Base-by-base conservation (phyloP, 768 basidiomycete species). In the Tylopilus subfusipes region DNA sequence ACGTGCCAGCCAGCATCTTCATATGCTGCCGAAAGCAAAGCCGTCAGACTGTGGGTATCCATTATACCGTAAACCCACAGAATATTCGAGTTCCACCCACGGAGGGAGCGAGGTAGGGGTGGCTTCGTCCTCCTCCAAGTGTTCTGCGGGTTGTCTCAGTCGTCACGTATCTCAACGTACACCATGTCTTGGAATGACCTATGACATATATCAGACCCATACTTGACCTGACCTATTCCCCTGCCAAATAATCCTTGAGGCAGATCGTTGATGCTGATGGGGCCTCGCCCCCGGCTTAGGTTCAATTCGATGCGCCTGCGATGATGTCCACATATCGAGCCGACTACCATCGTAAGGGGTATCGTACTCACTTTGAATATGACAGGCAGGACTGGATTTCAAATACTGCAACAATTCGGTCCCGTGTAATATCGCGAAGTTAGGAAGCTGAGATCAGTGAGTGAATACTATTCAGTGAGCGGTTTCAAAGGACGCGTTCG, bases 51-150 rank as follows among this genome's bases (percentile, higher is more conserved):
- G n/a, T n/a, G 9, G 33, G 27, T 9, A 4, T 13, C 5, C 9
- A 9, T 46, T n/a, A 0, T 16, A 34, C 29, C 22, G n/a, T 13
- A 5, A 33, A 74, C 80, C 56, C 53, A 90, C 92, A 63, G 79
- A 78, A 68, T 95, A 98, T 78, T 98, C 96, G 44, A 98, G 82
- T 61, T 88, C 82, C 30, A 98, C 95, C 96, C 96, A 98, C 14
- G 82, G 83, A 21, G 90, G 90, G 39, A 92, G 80, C 4, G 87
- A 78, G 60, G 80, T 82, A 1, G 83, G 76, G 0, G 80, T 81
- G 14, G 81, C 76, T 55, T 94, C 94, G 67, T 98, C 95, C 47
- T 94, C 92, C 68, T 98, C 95, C 88, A 98, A 93, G 66, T 95
- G 93, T 60, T 95, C 93, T 92, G 54, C 19, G 10, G 9, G 36